Conservation (phyloP, 306 rosid genomes). For the Prunus persica region DNA sequence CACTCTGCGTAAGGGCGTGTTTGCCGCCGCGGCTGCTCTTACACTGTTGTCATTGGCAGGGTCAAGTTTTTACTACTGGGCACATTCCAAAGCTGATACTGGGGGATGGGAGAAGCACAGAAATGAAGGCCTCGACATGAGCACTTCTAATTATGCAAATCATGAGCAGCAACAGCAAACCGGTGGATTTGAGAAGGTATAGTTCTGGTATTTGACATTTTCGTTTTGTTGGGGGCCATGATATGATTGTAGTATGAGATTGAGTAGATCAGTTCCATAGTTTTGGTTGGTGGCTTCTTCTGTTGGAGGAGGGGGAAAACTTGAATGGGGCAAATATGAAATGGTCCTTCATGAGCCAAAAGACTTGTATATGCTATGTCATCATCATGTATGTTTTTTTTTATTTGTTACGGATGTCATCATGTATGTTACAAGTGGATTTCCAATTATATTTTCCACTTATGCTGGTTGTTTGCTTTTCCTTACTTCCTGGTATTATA, state of each 20-base stretch:
- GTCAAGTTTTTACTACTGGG: constrained; percentile 71
- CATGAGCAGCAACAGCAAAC: constrained; percentile 38
- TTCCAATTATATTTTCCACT: not conserved
- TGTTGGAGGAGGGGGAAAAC: not conserved
- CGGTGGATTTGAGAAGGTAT: constrained; percentile 51
- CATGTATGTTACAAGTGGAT: constrained; percentile 1
- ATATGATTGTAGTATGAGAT: constrained; percentile 9
- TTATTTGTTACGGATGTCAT: not conserved
- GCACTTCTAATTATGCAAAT: constrained; percentile 35
- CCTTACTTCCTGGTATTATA: not conserved
- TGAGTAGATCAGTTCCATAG: constrained; percentile 23
- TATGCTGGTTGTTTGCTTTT: not conserved
- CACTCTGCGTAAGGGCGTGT: constrained; percentile 94
- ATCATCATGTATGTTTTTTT: not conserved
- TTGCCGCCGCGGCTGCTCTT: constrained; percentile 89
- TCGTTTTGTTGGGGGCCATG: not conserved
- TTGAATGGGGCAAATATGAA: constrained; percentile 8
- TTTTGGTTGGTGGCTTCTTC: constrained; percentile 37
- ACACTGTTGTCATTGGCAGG: constrained; percentile 69
- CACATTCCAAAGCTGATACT: constrained; percentile 81
- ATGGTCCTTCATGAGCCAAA: not conserved
- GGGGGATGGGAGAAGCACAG: constrained; percentile 95
- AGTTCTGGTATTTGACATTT: not conserved
- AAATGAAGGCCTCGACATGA: constrained; percentile 71
- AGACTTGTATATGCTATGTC: constrained; percentile 15